phyloP scores from a whole-genome alignment of 2,329 filamentous ascomycete species.

The Ceratocystis cacaofunesta region DNA sequence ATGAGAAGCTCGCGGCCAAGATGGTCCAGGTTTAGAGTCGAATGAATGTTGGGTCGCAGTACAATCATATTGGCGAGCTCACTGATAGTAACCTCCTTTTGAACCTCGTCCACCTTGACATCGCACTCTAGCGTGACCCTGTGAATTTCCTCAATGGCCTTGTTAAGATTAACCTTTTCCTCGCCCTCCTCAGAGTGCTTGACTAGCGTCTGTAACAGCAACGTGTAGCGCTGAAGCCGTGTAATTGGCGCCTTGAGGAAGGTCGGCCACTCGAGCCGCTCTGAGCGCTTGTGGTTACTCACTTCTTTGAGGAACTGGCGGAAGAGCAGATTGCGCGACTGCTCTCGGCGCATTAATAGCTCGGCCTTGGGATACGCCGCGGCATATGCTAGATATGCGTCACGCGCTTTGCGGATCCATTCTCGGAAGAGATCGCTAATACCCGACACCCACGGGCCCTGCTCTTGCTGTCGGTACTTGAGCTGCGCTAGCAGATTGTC shows the following conservation, averaged over 20 bases:
- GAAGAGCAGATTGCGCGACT: conserved; percentile 74
- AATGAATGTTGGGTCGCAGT: conserved; percentile 73
- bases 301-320: conserved; percentile 70
- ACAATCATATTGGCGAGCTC: conserved; percentile 74
- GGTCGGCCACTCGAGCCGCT: conserved; percentile 81
- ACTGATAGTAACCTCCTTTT: conserved; percentile 75
- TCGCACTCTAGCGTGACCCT: conserved; percentile 82
- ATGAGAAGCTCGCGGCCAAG: conserved; percentile 82
- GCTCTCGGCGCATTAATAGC: conserved; percentile 70
- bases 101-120: conserved; percentile 78
- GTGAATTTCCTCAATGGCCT: conserved; percentile 84
- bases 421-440: conserved; percentile 97
- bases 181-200: conserved; percentile 73
- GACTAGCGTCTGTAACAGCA: conserved; percentile 68
- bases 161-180: conserved; percentile 70
- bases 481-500: conserved; percentile 83
- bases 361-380: conserved; percentile 72
- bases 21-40: conserved; percentile 81
- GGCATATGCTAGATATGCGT: conserved; percentile 83
- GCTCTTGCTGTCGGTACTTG: conserved; percentile 92
- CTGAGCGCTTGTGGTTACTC: conserved; percentile 61
- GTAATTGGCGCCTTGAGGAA: conserved; percentile 91
- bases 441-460: conserved; percentile 84
- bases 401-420: conserved; percentile 89
- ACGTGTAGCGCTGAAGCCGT: conserved; percentile 73